These are phyloP conservation scores for Pestalotiopsis sp. DNA, from an alignment of 2,329 filamentous ascomycete genomes.

Conservation along the genomic window DNA sequence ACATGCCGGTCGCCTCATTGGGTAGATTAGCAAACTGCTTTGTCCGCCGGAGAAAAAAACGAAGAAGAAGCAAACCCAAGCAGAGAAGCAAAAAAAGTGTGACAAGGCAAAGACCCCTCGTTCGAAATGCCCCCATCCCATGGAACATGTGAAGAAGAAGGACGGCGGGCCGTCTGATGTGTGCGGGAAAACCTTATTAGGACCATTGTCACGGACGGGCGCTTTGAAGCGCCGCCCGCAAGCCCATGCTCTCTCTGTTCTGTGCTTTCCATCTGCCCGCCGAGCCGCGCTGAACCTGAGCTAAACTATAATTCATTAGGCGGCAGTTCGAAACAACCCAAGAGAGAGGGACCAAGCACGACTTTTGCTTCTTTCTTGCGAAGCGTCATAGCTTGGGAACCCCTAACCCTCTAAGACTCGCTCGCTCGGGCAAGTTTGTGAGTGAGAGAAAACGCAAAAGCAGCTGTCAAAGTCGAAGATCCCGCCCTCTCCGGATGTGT, in stretches of 20 bases:
- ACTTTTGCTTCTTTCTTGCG: neutral
- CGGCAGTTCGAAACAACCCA: neutral
- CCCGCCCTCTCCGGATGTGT: neutral
- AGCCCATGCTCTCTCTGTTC: neutral
- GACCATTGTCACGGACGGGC: neutral
- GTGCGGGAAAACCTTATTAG: neutral
- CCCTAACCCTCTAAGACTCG: neutral
- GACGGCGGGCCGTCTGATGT: neutral
- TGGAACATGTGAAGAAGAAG: neutral
- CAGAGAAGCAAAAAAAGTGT: neutral
- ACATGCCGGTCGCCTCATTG: neutral
- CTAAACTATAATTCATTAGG: conserved; percentile 1
- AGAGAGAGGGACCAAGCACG: neutral
- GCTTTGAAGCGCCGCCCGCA: neutral
- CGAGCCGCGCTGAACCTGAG: neutral
- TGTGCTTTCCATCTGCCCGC: neutral
- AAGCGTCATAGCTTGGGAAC: too few relatives aligned
- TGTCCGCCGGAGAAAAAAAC: neutral
- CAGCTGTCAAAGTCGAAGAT: conserved; percentile 3
- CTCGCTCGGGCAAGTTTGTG: neutral
- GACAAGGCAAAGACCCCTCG: neutral
- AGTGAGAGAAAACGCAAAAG: neutral
- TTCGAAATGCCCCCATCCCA: neutral
- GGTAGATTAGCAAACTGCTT: neutral
- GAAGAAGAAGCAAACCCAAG: neutral